Percentiles rank a stretch among this genome's conserved stretches.
phyloP scores from a whole-genome alignment of 2,329 filamentous ascomycete genomes.

The Cladobotryum protrusum region DNA sequence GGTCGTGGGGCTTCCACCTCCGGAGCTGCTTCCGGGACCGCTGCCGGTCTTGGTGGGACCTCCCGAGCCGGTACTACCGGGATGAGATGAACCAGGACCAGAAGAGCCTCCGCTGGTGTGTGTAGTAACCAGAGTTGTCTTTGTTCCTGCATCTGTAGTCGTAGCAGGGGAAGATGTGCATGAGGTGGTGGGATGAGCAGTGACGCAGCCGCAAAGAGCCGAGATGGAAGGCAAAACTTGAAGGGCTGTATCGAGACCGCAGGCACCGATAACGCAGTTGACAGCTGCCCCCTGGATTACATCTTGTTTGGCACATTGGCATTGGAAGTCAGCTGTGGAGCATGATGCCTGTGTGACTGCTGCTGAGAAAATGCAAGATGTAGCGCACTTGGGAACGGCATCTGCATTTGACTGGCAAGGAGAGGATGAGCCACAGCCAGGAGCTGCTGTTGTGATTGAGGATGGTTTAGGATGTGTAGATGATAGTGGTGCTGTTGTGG shows the following conservation, averaged over 20 bases:
- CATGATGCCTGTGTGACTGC: constrained; percentile 11
- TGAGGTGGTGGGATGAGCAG: constrained; percentile 13
- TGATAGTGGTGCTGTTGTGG: not conserved
- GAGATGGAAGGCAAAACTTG: constrained; percentile 17
- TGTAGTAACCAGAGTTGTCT: not conserved
- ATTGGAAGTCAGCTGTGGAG: constrained; percentile 12
- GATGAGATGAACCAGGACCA: not conserved
- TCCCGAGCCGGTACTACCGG: not conserved
- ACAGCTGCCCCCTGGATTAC: constrained; percentile 14
- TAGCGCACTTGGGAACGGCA: constrained; percentile 14
- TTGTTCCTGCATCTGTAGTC: not conserved
- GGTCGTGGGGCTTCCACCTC: not conserved
- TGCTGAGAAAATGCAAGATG: constrained; percentile 14
- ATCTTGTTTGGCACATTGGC: constrained; percentile 12
- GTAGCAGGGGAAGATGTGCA: constrained; percentile 5
- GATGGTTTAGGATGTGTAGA: not conserved
- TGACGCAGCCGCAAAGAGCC: constrained; percentile 20
- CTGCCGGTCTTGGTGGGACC: not conserved
- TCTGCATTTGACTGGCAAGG: constrained; percentile 12
- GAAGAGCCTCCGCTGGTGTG: not conserved
- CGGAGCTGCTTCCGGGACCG: not conserved
- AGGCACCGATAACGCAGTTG: constrained; percentile 19
- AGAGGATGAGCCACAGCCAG: constrained; percentile 3
- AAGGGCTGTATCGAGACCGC: constrained; percentile 14
- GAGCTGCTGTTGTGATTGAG: not conserved